Base-by-base conservation (phyloP, 148 eudicot genomes). In the Vaccinium corymbosum region DNA sequence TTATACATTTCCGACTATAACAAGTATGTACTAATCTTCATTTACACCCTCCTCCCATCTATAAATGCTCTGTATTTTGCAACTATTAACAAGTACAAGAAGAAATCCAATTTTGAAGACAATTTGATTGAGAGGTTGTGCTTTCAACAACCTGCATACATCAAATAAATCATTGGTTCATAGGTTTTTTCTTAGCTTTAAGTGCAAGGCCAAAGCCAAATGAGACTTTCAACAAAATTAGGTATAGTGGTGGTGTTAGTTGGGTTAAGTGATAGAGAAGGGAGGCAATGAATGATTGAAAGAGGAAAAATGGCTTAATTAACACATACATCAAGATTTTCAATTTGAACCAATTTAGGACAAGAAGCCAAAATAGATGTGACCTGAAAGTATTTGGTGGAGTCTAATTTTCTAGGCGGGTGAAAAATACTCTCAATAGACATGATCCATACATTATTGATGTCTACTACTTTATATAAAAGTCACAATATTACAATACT, bases 231-330 rank as follows among this genome's bases (percentile, higher is more conserved):
- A 55, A 49, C 51, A 81, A n/a, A 17, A 85, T 81, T 89, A 82
- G 90, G 90, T 89, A 42, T 83, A 29, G 90, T 84, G 89, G 81
- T 80, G 72, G 61, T 74, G 90, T 86, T 86, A 6, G 89, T 84
- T 86, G 90, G 84, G 27, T 86, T 88, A 86, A 84, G 89, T 89
- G 85, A 75, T 73, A 87, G 80, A 82, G 73, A 89, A 86, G 90
- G 86, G 78, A 83, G 75, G 81, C 29, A 75, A 78, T 77, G 82
- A 76, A 35, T 32, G 50, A 20, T 66, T 19, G 10, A 56, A 51
- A 70, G 48, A n/a, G 15, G 78, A 38, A 79, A 56, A 16, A 6
- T 84, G 78, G 86, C 86, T 77, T 84, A 48, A 72, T 22, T 84
- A 53, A 82, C 75, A 75, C 64, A 82, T 68, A 12, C 27, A 82